Evolutionary conservation across 768 basidiomycete species (phyloP).

Genomic region (Porpolomopsis calyptriformis): DNA sequence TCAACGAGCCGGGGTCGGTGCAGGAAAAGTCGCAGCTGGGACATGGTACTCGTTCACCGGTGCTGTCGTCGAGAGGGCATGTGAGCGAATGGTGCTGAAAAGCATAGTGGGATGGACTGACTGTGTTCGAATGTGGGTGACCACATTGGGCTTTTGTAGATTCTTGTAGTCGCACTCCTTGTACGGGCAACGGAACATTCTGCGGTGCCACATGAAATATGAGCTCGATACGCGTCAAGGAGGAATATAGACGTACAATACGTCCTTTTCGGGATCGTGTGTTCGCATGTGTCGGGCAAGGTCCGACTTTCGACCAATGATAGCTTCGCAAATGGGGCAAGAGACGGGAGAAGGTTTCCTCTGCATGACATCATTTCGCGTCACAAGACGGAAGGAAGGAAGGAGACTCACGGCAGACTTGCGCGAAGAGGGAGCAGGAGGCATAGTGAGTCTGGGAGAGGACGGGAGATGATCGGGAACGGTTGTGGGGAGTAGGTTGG

Average conservation of each 20-base stretch:
- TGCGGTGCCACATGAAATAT: slow-evolving; percentile 3
- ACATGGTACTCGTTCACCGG: slow-evolving; percentile 21
- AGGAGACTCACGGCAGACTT: not conserved
- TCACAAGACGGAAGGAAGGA: not conserved
- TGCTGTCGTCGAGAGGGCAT: slow-evolving; percentile 11
- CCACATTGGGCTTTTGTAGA: slow-evolving; percentile 24
- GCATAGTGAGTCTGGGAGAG: no score
- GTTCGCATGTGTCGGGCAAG: slow-evolving; percentile 15
- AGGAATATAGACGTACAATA: slow-evolving; percentile 7
- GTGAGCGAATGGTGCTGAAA: not conserved
- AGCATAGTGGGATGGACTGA: slow-evolving; percentile 9
- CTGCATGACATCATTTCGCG: not conserved
- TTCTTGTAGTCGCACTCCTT: slow-evolving; percentile 19
- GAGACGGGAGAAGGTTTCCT: slow-evolving; percentile 7
- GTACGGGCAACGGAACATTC: slow-evolving; percentile 21
- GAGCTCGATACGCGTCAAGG: not conserved
- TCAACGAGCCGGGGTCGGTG: slow-evolving; percentile 21
- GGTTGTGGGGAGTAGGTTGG: no score
- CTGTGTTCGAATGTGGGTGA: slow-evolving; percentile 25
- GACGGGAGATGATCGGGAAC: no score
- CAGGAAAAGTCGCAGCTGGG: slow-evolving; percentile 19
- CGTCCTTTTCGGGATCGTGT: slow-evolving; percentile 11
- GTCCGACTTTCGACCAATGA: slow-evolving; percentile 13
- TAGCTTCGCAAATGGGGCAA: slow-evolving; percentile 9
- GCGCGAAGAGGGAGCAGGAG: no score